These are phyloP conservation scores for Aegilops longissima DNA, from an alignment of 176 grass and related monocot species.

Conservation along the genomic window DNA sequence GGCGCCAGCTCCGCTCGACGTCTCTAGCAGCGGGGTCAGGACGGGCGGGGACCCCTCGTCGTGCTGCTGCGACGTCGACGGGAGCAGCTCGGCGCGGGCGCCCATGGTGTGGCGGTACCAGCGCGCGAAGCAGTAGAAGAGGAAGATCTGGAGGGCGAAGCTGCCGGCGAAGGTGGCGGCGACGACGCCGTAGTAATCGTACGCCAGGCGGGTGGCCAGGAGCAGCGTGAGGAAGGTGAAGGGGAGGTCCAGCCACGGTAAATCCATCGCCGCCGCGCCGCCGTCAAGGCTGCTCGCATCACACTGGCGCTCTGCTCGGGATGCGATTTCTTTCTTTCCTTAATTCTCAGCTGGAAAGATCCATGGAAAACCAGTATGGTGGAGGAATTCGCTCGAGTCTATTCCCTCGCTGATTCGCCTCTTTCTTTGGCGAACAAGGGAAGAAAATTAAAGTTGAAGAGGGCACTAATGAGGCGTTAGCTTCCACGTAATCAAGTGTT, in stretches of 20 bases:
- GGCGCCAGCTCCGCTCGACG: neutral
- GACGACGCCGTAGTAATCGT: slow-evolving; percentile 46
- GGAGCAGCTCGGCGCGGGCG: neutral
- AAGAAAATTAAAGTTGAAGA: neutral
- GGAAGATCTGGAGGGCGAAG: slow-evolving; percentile 61
- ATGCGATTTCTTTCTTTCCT: too few species aligned
- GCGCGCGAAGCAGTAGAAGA: slow-evolving; percentile 61
- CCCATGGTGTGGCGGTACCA: slow-evolving; percentile 40
- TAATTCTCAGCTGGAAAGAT: slow-evolving; percentile 17
- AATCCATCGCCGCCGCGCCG: slow-evolving; percentile 36
- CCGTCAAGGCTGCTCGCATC: slow-evolving; percentile 14
- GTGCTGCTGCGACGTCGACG: neutral
- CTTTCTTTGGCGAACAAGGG: slow-evolving; percentile 4
- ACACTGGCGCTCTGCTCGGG: neutral
- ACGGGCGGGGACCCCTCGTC: slow-evolving; percentile 26
- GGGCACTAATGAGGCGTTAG: neutral
- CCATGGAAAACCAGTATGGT: neutral
- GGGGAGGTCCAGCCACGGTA: slow-evolving; percentile 50
- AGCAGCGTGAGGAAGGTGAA: slow-evolving; percentile 56
- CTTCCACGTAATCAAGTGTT: slow-evolving; percentile 16
- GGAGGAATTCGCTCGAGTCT: neutral
- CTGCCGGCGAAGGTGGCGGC: slow-evolving; percentile 50
- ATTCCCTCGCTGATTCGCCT: slow-evolving; percentile 9
- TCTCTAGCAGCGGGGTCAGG: slow-evolving; percentile 35
- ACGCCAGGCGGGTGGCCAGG: slow-evolving; percentile 47